Conservation (phyloP, 140 eudicot genomes). For the Oenanthe javanica region DNA sequence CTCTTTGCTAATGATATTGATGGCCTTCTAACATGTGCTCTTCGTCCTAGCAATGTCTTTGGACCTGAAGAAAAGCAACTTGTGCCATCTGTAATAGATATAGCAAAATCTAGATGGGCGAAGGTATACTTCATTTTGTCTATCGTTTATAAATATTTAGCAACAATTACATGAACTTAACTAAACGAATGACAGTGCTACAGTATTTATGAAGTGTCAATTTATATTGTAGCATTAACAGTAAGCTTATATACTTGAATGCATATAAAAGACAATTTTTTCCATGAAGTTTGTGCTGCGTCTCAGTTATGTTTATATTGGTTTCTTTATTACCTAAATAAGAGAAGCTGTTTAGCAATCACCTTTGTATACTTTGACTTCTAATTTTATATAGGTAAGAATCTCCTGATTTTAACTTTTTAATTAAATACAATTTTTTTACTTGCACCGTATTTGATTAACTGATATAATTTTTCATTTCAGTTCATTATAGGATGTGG, state of each 20-base stretch:
- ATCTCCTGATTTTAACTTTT: background rate
- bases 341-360: background rate
- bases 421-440: background rate
- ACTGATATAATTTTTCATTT: constrained; percentile 68
- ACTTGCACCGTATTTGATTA: constrained; percentile 25
- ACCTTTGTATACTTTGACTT: background rate
- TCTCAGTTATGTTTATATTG: background rate
- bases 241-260: background rate
- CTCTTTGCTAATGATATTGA: constrained; percentile 53
- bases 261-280: background rate
- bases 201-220: background rate
- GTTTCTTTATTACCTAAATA: background rate
- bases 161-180: background rate
- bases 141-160: background rate
- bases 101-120: constrained; percentile 63
- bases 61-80: constrained; percentile 74
- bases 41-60: constrained; percentile 76
- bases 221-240: background rate
- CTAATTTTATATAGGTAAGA: background rate
- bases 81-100: constrained; percentile 48
- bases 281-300: background rate
- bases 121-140: constrained; percentile 39
- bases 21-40: constrained; percentile 79
- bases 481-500: constrained; percentile 93
- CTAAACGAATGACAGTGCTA: background rate